phyloP scores from a whole-genome alignment of 768 basidiomycete species.

The Russula ochroleuca region DNA sequence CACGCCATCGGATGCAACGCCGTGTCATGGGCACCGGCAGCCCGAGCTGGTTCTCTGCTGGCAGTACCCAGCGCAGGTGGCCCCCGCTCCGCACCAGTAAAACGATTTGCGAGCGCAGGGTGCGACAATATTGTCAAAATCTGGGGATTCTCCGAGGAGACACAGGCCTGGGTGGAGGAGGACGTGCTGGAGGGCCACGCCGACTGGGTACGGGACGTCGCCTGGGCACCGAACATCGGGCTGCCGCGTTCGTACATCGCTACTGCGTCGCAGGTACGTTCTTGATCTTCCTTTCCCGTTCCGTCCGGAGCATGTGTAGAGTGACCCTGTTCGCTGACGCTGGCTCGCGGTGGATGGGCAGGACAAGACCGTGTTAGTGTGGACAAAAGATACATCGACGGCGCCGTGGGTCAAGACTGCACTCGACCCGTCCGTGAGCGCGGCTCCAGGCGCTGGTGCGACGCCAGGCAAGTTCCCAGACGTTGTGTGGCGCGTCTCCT shows the following conservation, averaged over 20 bases:
- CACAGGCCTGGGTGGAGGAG: conserved; percentile 87
- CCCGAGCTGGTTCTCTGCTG: conserved; percentile 79
- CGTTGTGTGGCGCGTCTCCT: conserved; percentile 97
- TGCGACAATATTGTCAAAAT: conserved; percentile 95
- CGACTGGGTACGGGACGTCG: conserved; percentile 99
- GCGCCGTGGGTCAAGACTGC: conserved; percentile 76
- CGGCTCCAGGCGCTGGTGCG: conserved; percentile 41
- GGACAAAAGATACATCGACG: conserved; percentile 79
- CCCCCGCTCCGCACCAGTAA: conserved; percentile 49
- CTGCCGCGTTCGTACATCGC: conserved; percentile 93
- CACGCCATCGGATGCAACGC: conserved; percentile 97
- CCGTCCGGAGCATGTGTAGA: not conserved
- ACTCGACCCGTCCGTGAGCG: conserved; percentile 62
- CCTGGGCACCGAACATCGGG: conserved; percentile 97
- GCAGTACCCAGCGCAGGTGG: conserved; percentile 55
- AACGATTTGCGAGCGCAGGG: conserved; percentile 92
- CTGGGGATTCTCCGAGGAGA: conserved; percentile 86
- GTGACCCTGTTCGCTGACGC: not conserved
- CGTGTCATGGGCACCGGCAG: conserved; percentile 95
- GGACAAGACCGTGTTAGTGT: conserved; percentile 86
- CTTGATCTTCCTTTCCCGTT: not conserved
- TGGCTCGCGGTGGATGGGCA: conserved; percentile 25
- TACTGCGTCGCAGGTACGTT: conserved; percentile 78
- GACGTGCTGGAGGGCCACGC: conserved; percentile 88
- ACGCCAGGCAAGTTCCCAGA: conserved; percentile 86